phyloP scores from a whole-genome alignment of 495 filamentous ascomycete species.

The Penicillium paxilli region DNA sequence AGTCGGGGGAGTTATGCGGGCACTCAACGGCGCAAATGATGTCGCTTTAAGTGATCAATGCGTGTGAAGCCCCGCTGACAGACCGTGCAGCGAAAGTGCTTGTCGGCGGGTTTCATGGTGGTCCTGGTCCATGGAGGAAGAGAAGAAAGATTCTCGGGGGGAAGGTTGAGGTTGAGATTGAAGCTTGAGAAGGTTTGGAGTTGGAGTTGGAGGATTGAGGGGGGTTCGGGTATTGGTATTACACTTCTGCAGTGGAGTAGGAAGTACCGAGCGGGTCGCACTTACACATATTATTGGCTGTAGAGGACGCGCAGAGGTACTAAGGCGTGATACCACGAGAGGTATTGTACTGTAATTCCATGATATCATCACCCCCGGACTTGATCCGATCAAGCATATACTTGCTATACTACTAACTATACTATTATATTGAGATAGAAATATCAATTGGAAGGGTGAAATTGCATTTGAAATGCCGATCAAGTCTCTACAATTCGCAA shows the following conservation, averaged over 20 bases:
- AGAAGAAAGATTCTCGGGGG: background rate
- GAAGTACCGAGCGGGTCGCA: background rate
- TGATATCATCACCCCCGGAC: conserved; percentile 14
- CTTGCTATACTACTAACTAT: too few species aligned
- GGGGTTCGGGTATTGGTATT: conserved; percentile 1
- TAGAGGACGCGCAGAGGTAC: background rate
- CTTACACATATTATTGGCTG: background rate
- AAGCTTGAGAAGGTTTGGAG: too few species aligned
- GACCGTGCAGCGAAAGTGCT: conserved; percentile 47
- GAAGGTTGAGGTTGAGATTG: too few species aligned
- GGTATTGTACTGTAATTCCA: conserved; percentile 12
- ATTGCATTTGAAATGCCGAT: too few species aligned
- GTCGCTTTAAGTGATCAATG: conserved; percentile 50
- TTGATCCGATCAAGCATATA: background rate
- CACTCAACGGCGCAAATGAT: conserved; percentile 47
- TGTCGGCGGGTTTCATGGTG: conserved; percentile 43
- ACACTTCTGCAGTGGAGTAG: background rate
- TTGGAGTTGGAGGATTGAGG: background rate
- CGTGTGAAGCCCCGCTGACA: conserved; percentile 50
- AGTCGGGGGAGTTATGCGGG: conserved; percentile 10
- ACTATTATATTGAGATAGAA: too few species aligned
- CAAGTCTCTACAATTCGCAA: too few species aligned
- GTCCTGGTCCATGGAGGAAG: conserved; percentile 44
- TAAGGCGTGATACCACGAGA: background rate
- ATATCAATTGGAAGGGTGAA: too few species aligned